These are phyloP conservation scores for Raffaelea arxii DNA, from an alignment of 2,329 filamentous ascomycete genomes.

Conservation along the genomic window DNA sequence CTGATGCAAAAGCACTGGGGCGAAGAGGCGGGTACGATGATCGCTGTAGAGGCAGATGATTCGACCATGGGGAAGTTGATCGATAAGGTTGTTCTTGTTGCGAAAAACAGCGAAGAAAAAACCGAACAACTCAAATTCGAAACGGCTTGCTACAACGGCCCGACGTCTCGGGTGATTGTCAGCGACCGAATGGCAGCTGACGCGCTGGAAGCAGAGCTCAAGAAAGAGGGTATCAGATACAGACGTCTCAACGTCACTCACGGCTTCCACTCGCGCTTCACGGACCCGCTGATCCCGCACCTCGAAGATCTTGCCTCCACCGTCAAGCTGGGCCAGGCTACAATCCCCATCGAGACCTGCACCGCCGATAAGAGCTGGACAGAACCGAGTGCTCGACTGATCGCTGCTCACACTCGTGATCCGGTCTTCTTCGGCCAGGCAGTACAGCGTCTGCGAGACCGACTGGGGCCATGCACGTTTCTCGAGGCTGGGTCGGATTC, in stretches of 20 bases:
- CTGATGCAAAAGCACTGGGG: constrained; percentile 24
- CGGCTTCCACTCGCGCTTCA: constrained; percentile 16
- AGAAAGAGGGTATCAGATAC: constrained; percentile 2
- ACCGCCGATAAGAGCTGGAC: neutral
- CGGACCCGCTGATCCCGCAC: constrained; percentile 10
- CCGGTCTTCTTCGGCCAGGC: constrained; percentile 21
- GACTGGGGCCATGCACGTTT: constrained; percentile 16
- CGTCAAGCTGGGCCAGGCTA: constrained; percentile 4
- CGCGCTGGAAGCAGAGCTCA: constrained; percentile 7
- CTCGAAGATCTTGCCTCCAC: constrained; percentile 6
- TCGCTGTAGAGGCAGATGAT: constrained; percentile 22
- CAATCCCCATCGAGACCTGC: constrained; percentile 2
- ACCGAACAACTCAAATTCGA: neutral
- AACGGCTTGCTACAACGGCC: constrained; percentile 16
- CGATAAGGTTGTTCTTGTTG: neutral
- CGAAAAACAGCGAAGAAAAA: neutral
- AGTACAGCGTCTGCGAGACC: constrained; percentile 14
- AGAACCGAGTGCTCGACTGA: neutral
- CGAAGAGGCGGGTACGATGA: constrained; percentile 26
- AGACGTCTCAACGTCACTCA: constrained; percentile 13
- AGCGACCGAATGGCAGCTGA: constrained; percentile 8
- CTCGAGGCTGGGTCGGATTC: constrained; percentile 22
- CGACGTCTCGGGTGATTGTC: constrained; percentile 13
- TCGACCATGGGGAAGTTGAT: neutral
- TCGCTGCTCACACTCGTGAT: constrained; percentile 15